Conservation (phyloP, 768 basidiomycete species). For the Termitomyces sp. region DNA sequence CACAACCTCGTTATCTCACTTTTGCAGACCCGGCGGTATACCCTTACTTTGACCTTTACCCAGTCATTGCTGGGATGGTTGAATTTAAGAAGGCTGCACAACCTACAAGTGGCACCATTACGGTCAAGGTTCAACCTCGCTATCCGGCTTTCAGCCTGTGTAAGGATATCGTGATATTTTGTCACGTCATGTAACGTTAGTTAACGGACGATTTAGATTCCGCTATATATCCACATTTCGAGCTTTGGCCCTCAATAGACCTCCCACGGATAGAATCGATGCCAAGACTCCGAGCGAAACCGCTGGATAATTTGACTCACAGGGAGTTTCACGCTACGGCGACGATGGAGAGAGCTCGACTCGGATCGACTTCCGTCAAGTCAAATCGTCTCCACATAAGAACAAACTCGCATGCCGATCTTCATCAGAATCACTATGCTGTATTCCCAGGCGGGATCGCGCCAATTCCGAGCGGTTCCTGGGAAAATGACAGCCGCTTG, state of each 20-base stretch:
- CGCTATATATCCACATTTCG: slow-evolving; percentile 36
- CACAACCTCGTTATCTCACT: not conserved
- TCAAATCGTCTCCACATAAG: no score
- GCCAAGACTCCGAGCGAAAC: not conserved
- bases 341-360: slow-evolving; percentile 29
- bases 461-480: not conserved
- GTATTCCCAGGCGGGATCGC: not conserved
- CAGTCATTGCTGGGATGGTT: slow-evolving; percentile 14
- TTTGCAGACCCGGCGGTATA: slow-evolving; percentile 29
- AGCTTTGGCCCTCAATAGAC: slow-evolving; percentile 25
- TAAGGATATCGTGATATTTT: slow-evolving; percentile 9
- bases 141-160: slow-evolving; percentile 27
- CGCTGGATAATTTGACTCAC: slow-evolving; percentile 27
- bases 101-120: not conserved
- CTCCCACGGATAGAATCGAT: slow-evolving; percentile 8
- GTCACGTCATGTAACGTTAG: not conserved
- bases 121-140: slow-evolving; percentile 5
- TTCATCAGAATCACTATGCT: no score
- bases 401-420: slow-evolving; percentile 1
- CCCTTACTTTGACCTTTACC: slow-evolving; percentile 44
- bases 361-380: no score
- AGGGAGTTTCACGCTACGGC: slow-evolving; percentile 35
- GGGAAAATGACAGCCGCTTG: not conserved
- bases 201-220: slow-evolving; percentile 22
- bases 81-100: not conserved